Percentiles rank a stretch among this genome's conserved stretches.
Conservation (phyloP, 2,329 filamentous ascomycete species). For the Penicillium sp. region DNA sequence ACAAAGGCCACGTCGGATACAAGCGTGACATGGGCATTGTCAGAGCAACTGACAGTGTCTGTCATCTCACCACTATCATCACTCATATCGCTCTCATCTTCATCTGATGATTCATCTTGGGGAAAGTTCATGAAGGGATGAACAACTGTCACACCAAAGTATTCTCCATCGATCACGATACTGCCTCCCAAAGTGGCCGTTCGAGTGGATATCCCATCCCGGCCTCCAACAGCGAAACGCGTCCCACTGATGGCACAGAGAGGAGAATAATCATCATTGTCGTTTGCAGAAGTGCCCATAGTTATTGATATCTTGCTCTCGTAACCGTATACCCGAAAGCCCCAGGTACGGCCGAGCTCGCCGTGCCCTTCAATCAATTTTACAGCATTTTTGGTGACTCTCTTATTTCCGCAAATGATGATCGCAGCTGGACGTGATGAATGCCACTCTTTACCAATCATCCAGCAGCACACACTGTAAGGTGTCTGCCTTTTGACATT, state of each 20-base stretch:
- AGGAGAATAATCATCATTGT: background rate
- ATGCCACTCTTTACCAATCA: background rate
- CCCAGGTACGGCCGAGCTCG: background rate
- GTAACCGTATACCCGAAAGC: background rate
- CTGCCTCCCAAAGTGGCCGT: background rate
- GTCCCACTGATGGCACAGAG: background rate
- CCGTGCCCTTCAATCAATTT: background rate
- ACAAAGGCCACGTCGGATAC: background rate
- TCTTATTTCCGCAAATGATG: background rate
- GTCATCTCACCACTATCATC: background rate
- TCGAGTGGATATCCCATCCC: background rate
- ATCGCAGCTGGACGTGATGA: background rate
- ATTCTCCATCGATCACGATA: background rate
- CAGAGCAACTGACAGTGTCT: background rate
- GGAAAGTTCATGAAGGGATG: background rate
- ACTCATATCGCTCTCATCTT: background rate
- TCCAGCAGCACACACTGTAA: slow-evolving; percentile 4
- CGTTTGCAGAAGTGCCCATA: background rate
- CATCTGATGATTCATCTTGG: background rate
- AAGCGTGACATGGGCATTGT: background rate
- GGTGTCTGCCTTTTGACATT: background rate
- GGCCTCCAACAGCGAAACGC: background rate
- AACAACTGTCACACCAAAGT: background rate
- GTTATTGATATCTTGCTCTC: background rate
- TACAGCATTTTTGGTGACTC: background rate